phyloP scores from a whole-genome alignment of 1,284 basidiomycete genomes.

The Pseudozyma sp. region DNA sequence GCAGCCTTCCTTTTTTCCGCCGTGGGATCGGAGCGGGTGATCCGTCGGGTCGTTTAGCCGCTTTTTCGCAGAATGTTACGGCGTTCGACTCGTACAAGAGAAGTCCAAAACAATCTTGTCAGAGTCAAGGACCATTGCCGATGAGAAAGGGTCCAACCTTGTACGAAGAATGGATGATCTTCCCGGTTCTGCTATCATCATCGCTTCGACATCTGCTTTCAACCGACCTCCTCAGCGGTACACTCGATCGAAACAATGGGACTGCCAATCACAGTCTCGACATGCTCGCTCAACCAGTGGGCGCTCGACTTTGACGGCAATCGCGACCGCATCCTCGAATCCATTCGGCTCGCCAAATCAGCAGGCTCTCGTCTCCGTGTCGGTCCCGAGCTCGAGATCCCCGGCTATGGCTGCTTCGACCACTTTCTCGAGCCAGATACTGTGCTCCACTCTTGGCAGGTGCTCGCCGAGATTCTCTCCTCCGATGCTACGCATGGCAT shows the following conservation, averaged over 20 bases:
- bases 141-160: no score
- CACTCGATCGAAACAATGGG: constrained; percentile 22
- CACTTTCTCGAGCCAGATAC: constrained; percentile 65
- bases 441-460: constrained; percentile 65
- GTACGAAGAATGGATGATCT: no score
- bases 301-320: constrained; percentile 88
- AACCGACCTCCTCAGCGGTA: no score
- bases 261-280: constrained; percentile 60
- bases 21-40: no score
- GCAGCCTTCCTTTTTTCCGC: no score
- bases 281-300: constrained; percentile 94
- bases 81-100: no score
- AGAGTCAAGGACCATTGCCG: no score
- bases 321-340: constrained; percentile 86
- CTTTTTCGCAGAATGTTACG: no score
- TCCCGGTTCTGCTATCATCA: no score
- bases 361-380: constrained; percentile 91
- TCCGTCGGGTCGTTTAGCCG: no score
- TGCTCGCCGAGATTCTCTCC: constrained; percentile 59
- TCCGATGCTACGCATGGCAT: constrained; percentile 60
- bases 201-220: no score
- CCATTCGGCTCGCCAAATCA: constrained; percentile 87
- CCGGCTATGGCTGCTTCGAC: constrained; percentile 72
- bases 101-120: no score
- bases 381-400: constrained; percentile 98